Percentiles rank a stretch among this genome's conserved stretches.
Evolutionary conservation across 306 rosid genomes (phyloP).

Genomic region (Pterocarpus santalinus): DNA sequence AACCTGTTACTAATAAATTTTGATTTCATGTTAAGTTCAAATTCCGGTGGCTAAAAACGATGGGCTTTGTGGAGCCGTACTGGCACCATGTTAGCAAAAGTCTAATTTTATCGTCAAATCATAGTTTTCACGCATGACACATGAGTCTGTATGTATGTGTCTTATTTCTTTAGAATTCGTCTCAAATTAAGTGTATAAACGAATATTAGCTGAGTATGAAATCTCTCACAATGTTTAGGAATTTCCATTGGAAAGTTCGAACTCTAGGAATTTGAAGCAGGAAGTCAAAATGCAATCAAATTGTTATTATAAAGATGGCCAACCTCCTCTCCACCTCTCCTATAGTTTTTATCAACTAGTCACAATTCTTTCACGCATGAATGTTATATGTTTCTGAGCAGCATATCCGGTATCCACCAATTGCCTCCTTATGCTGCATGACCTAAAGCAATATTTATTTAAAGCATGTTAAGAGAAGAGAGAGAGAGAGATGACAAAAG

Average conservation of each 20-base stretch:
- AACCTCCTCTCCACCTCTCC: not conserved
- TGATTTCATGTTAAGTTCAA: not conserved
- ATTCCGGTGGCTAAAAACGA: not conserved
- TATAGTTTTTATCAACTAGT: not conserved
- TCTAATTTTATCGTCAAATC: not conserved
- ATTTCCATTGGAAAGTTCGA: not conserved
- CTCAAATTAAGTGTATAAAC: not conserved
- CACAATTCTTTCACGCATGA: not conserved
- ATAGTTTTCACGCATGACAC: not conserved
- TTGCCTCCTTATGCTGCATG: conserved; percentile 19
- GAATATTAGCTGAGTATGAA: not conserved
- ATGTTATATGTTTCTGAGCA: not conserved
- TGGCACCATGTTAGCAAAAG: not conserved
- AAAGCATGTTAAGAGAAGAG: conserved; percentile 14
- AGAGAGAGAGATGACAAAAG: conserved; percentile 5
- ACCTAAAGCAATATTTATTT: not conserved
- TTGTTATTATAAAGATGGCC: not conserved
- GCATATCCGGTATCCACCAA: conserved; percentile 7
- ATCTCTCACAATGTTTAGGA: not conserved
- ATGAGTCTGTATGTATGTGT: no score
- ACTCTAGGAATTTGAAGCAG: not conserved
- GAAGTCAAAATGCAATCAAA: conserved; percentile 24
- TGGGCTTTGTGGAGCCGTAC: not conserved
- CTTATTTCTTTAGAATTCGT: not conserved
- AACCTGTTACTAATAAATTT: not conserved